Percentiles rank a stretch among this genome's conserved stretches.
These are phyloP conservation scores for Guadua angustifolia DNA, from an alignment of 176 grass and related monocot genomes.

Conservation along the genomic window DNA sequence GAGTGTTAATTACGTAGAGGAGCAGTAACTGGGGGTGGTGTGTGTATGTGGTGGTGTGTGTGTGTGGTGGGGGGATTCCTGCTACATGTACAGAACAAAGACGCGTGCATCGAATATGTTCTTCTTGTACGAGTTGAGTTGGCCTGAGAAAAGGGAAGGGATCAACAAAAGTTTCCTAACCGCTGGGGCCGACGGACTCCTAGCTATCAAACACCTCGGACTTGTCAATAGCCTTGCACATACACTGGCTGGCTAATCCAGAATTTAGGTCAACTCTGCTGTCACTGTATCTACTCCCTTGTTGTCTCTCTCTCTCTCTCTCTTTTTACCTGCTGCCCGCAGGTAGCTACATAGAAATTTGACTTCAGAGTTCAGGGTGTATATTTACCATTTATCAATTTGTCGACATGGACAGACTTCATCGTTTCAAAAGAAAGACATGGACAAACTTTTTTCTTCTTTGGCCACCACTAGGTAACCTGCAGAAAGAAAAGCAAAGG, in stretches of 20 bases:
- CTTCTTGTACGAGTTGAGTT: constrained; percentile 42
- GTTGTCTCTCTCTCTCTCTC: neutral
- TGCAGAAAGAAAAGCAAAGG: constrained; percentile 42
- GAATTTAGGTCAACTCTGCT: constrained; percentile 39
- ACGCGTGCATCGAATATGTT: constrained; percentile 49
- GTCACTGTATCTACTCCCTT: neutral
- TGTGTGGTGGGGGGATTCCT: too few relatives aligned
- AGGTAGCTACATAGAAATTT: neutral
- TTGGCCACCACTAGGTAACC: constrained; percentile 31
- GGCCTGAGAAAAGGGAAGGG: constrained; percentile 23
- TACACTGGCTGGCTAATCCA: constrained; percentile 10
- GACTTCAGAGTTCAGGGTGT: neutral
- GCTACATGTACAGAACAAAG: constrained; percentile 47
- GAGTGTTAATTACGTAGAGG: constrained; percentile 39
- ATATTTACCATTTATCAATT: neutral
- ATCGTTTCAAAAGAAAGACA: neutral
- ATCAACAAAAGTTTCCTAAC: constrained; percentile 29
- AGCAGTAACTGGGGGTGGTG: constrained; percentile 6
- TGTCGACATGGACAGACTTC: constrained; percentile 8
- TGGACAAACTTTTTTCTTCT: constrained; percentile 11
- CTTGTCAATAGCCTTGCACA: constrained; percentile 9
- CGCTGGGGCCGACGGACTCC: neutral
- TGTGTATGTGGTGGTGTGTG: too few relatives aligned
- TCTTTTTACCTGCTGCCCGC: too few relatives aligned
- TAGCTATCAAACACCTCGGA: constrained; percentile 29